Evolutionary conservation across 2,329 filamentous ascomycete species (phyloP), one percentile per base, ranked within the genome.

Genomic region (Aspergillus unguis): DNA sequence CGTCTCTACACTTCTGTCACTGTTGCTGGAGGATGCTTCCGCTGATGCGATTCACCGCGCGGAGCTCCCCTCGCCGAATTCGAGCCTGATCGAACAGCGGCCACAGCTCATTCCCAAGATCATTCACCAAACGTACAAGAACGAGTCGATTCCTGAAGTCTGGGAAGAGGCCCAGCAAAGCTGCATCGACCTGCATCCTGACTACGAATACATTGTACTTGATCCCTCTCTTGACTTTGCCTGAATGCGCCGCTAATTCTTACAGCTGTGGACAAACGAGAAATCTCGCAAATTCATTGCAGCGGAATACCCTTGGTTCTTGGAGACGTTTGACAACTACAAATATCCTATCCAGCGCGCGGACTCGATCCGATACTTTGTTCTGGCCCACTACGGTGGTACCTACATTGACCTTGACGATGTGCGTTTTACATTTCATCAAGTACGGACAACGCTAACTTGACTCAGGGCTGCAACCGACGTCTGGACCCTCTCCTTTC

Each of bases 391-490:
- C 70, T 92, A 83, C 66, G 89, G 89, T 50, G 89, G 89, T 37
- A 85, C 90, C 51, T 92, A 92, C 70, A 84, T 92, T 60, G 88
- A 94, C 65, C 74, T 92, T 44, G 88, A 94, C 69, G 85, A 85
- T 69, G 80, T 82, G 69, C 41, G 80, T 67, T 33, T 50, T 35
- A 10, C 11, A 5, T n/a, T 6, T 27, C 6, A 25, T 11, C 9
- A 17, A 28, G 10, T 5, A 25, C 9, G 9, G 9, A 25, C 6
- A 45, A 42, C 23, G 29, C 58, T 63, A 41, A 63, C 48, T 25
- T 48, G 9, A 32, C n/a, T 17, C 31, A 57, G 82, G 86, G 86
- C 61, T 90, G 86, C 75, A 81, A 84, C 60, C 80, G 84, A 53
- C 80, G 80, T 45, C 78, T 88, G 44, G 86, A 88, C 62, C 85